Evolutionary conservation across 164 flowering plant genomes (phyloP).

Genomic region (Vitis labrusca): DNA sequence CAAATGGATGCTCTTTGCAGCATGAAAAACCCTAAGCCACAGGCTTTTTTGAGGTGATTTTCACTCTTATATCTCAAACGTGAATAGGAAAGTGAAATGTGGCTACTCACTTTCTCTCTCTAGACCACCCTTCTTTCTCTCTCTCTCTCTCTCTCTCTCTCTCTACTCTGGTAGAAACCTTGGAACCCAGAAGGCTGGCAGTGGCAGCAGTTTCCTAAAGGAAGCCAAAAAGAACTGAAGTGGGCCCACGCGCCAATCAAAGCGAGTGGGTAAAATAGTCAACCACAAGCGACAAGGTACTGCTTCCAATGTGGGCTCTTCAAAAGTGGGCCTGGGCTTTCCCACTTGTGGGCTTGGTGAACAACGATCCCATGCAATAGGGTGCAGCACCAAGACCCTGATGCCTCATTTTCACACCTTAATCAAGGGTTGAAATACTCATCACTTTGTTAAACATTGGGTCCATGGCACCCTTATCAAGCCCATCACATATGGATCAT

Average conservation of each 20-base stretch:
- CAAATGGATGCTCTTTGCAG: not conserved
- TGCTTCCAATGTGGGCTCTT: not conserved
- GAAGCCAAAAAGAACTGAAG: constrained; percentile 17
- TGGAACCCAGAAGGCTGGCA: constrained; percentile 15
- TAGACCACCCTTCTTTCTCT: not conserved
- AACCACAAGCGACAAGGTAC: constrained; percentile 15
- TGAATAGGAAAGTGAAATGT: constrained; percentile 14
- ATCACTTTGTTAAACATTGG: not conserved
- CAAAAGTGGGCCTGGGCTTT: constrained; percentile 9
- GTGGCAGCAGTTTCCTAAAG: constrained; percentile 18
- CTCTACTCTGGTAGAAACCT: constrained; percentile 2
- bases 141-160: constrained; percentile 6
- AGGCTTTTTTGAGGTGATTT: not conserved
- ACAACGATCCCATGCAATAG: not conserved
- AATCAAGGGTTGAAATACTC: not conserved
- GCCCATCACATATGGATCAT: too few species aligned
- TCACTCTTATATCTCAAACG: not conserved
- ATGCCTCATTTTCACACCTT: too few species aligned
- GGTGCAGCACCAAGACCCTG: not conserved
- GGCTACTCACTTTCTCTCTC: not conserved
- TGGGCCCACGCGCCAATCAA: constrained; percentile 14
- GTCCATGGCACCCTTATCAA: too few species aligned
- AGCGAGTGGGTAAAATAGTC: constrained; percentile 23
- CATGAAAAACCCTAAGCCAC: constrained; percentile 10
- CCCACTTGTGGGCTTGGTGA: not conserved